A percentile compares a stretch with the other conserved stretches of the same genome.
Evolutionary conservation across 257 asterid species (phyloP).

Genomic region (Gentiana macrophylla): DNA sequence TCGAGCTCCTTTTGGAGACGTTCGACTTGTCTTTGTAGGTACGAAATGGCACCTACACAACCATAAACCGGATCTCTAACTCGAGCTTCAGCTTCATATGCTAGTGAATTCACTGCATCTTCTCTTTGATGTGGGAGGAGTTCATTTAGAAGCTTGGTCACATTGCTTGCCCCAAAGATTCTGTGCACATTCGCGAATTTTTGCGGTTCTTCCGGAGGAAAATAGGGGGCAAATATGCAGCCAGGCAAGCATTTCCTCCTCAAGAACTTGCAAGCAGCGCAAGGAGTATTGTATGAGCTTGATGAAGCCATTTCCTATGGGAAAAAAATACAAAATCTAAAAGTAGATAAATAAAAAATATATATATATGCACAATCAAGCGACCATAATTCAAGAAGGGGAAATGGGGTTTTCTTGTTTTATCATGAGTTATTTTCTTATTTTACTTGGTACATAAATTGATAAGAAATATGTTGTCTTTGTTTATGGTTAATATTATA

Average conservation of each 20-base stretch:
- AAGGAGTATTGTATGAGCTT: constrained; percentile 37
- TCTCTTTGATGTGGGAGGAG: constrained; percentile 37
- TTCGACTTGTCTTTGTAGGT: constrained; percentile 33
- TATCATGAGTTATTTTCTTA: too few relatives aligned
- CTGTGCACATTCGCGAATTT: constrained; percentile 41
- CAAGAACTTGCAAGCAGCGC: constrained; percentile 52
- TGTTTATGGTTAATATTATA: too few relatives aligned
- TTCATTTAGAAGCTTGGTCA: constrained; percentile 34
- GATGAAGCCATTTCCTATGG: constrained; percentile 36
- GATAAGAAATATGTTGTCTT: too few relatives aligned
- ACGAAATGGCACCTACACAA: constrained; percentile 38
- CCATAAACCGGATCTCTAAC: constrained; percentile 43
- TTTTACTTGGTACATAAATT: too few relatives aligned
- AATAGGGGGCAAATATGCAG: constrained; percentile 34
- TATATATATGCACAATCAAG: too few relatives aligned
- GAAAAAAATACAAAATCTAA: background rate
- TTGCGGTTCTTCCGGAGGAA: constrained; percentile 43
- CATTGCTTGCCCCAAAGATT: constrained; percentile 40
- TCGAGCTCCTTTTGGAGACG: constrained; percentile 34
- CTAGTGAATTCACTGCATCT: constrained; percentile 38
- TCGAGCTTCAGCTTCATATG: constrained; percentile 41
- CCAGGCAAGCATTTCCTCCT: constrained; percentile 34
- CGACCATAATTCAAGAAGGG: background rate
- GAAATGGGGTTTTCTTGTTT: too few relatives aligned
- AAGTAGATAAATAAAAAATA: too few relatives aligned